Evolutionary conservation across 805 yeast genomes (phyloP).

Genomic region (Candida cerambycidarum): DNA sequence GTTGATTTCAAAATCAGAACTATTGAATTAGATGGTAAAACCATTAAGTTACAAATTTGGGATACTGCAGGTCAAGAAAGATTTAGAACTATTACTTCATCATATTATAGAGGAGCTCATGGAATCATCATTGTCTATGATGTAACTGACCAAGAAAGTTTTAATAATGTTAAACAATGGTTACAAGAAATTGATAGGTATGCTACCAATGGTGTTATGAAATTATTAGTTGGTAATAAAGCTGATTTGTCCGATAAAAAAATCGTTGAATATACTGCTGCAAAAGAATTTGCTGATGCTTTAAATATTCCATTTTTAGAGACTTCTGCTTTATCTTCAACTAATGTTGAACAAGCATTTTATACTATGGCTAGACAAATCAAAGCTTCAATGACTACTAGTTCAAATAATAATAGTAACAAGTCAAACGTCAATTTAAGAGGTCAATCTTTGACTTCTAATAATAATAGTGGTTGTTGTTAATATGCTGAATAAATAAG

Average conservation of each 20-base stretch:
- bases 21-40: constrained; percentile 92
- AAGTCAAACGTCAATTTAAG: constrained; percentile 70
- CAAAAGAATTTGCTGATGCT: constrained; percentile 96
- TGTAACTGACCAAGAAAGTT: constrained; percentile 95
- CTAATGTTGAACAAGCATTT: constrained; percentile 98
- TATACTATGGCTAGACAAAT: constrained; percentile 98
- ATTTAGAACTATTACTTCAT: constrained; percentile 95
- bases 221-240: constrained; percentile 93
- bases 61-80: constrained; percentile 99
- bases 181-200: constrained; percentile 97
- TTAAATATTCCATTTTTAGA: constrained; percentile 92
- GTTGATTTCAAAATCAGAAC: constrained; percentile 92
- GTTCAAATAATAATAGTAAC: constrained; percentile 41
- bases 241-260: constrained; percentile 92
- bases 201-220: constrained; percentile 97
- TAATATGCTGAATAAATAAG: constrained; percentile 15
- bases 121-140: constrained; percentile 98
- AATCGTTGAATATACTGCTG: constrained; percentile 93
- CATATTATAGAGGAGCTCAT: constrained; percentile 97
- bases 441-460: constrained; percentile 57
- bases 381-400: constrained; percentile 86
- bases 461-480: constrained; percentile 42
- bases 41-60: constrained; percentile 97
- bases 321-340: constrained; percentile 91
- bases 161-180: constrained; percentile 97